Evolutionary conservation across 73 alveolate genomes (phyloP), one percentile per base, ranked within the genome.

Genomic region (Paraurostyla sp.): DNA sequence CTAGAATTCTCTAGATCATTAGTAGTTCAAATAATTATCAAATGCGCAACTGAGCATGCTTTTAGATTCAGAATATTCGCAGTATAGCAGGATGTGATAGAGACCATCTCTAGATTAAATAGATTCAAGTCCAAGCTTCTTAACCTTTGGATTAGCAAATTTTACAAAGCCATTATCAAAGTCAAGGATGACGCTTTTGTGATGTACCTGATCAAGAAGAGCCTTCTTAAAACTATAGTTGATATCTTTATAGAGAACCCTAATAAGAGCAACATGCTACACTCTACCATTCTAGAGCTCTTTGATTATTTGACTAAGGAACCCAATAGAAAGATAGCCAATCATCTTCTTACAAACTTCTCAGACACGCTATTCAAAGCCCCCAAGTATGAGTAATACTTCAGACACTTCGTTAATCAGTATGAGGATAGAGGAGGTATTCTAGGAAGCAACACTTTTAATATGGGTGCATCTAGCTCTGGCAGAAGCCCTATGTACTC

Each of bases 31-130:
- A 68, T 90, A 43, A 33, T 90, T 51, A 90, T 49, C 9, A 90
- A 83, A 48, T 56, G 92, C 27, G 90, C 90, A 11, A 27, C 43
- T 16, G 95, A 90, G 35, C 92, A 90, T 76, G 91, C 87, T 50
- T 90, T 81, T 80, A 65, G 91, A 22, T 68, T 84, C 50, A 48
- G 91, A 41, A 62, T 58, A 51, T 90, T 25, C 75, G 89, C 91
- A 0, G 85, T 80, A 16, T 25, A 83, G 33, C 42, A 58, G 29
- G 69, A 90, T 6, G 76, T 90, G 33, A 82, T 90, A 22, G 86
- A 54, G 45, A 68, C 40, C 56, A 65, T 90, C 27, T 16, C 56
- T 36, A 71, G 36, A 25, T 33, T 90, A n/a, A 16, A 6, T 27
- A 32, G 60, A 20, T 33, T 42, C 49, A 52, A 83, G 69, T 30